Base-by-base conservation (phyloP, 208 protist species). In the Lotmaria passim region DNA sequence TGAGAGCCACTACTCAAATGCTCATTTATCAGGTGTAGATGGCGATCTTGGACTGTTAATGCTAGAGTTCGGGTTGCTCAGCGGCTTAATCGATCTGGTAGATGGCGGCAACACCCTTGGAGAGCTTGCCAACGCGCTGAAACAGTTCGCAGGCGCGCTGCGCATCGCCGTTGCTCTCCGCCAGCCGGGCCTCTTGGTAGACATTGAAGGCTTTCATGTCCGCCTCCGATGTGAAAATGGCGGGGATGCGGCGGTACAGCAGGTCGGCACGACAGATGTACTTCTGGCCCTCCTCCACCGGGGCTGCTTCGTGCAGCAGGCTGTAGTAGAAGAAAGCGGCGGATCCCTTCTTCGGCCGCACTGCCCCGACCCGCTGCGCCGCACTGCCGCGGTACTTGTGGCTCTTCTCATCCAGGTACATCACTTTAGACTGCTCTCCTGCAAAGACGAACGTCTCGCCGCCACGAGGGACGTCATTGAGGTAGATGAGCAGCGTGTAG, bases 401-500 rank as follows among this genome's bases (percentile, higher is more conserved):
- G 23, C 61, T 73, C 19, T 69, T 10, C 39, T 69, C 51, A 55
- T 94, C 86, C 12, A 83, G 56, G 33, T 81, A 73, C 75, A 87
- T 78, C 30, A 94, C 79, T 3, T 89, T 72, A 51, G 68, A 81
- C 76, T 97, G 93, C 48, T 95, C 85, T 0, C 88, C 87, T 0
- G 59, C 48, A 41, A 96, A 89, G n/a, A 97, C 26, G 39, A 81
- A 81, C 7, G 93, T 96, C 41, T 93, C 84, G 24, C 93, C 93
- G 12, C 93, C 93, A 14, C 24, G 66, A 10, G 76, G 71, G 71
- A 86, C 91, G 70, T 90, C 77, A 70, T 96, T 96, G 30, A 97
- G 80, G 78, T 96, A 97, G 26, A 97, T 81, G 46, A 97, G 80
- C 15, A 96, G 75, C 0, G 93, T 95, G 79, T 94, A 96, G 36